Conservation (phyloP, 2,329 filamentous ascomycete species). For the Colletotrichum theobromicola region DNA sequence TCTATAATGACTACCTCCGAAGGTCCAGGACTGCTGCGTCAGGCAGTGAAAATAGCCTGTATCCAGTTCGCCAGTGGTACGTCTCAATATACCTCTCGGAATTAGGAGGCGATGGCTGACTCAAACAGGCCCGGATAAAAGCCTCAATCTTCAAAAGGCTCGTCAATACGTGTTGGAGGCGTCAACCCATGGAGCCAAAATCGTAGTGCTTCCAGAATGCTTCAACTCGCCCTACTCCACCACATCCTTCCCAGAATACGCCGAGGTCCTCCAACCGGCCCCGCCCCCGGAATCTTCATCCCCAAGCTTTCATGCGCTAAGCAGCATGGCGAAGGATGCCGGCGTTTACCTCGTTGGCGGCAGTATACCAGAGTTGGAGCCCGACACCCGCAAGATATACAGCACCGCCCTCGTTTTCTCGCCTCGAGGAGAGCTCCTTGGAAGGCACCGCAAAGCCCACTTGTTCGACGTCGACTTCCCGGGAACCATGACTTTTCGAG, state of each 20-base stretch:
- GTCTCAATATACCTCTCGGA: not conserved
- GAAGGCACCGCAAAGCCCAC: conserved; percentile 90
- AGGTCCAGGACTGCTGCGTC: conserved; percentile 25
- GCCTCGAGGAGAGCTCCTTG: conserved; percentile 77
- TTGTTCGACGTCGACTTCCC: conserved; percentile 98
- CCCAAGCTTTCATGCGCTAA: conserved; percentile 85
- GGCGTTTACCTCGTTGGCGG: conserved; percentile 85
- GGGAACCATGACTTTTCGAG: conserved; percentile 88
- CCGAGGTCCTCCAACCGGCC: conserved; percentile 81
- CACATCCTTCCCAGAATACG: conserved; percentile 87
- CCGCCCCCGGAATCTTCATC: conserved; percentile 73
- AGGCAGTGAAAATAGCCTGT: conserved; percentile 79
- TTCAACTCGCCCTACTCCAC: conserved; percentile 98
- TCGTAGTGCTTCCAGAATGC: conserved; percentile 94
- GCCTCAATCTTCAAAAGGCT: conserved; percentile 81
- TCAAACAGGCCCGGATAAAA: conserved; percentile 76
- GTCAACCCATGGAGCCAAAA: conserved; percentile 74
- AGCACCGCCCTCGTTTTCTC: conserved; percentile 89
- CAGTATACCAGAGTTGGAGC: conserved; percentile 84
- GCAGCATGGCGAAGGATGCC: conserved; percentile 78
- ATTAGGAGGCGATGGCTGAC: not conserved
- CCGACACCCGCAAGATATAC: conserved; percentile 70
- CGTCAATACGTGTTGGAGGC: conserved; percentile 83
- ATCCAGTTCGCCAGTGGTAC: conserved; percentile 73
- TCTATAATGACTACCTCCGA: not conserved